Evolutionary conservation across 2,329 filamentous ascomycete species (phyloP).

Genomic region (Penicillium sp.): DNA sequence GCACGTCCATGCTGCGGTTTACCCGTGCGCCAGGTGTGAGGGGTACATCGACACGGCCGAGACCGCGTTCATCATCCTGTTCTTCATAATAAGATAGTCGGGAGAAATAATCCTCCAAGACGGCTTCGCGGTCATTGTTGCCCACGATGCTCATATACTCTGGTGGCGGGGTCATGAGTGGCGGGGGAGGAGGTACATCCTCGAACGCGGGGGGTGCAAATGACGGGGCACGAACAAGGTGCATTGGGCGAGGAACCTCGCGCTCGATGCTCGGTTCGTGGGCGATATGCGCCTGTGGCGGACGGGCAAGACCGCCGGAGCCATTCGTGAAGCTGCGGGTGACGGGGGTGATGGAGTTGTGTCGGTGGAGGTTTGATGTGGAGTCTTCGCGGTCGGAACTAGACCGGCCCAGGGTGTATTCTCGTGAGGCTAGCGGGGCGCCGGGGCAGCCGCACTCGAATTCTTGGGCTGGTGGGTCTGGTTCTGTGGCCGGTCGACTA

Average conservation of each 20-base stretch:
- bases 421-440: slow-evolving; percentile 54
- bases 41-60: slow-evolving; percentile 58
- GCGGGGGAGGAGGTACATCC: slow-evolving; percentile 75
- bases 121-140: slow-evolving; percentile 65
- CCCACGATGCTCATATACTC: slow-evolving; percentile 80
- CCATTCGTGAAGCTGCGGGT: slow-evolving; percentile 46
- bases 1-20: slow-evolving; percentile 67
- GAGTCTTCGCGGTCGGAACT: slow-evolving; percentile 37
- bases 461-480: slow-evolving; percentile 57
- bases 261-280: slow-evolving; percentile 50
- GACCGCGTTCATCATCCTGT: slow-evolving; percentile 55
- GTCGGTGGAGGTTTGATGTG: slow-evolving; percentile 25
- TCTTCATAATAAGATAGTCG: slow-evolving; percentile 72
- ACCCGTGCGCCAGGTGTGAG: slow-evolving; percentile 66
- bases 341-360: slow-evolving; percentile 26
- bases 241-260: slow-evolving; percentile 69
- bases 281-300: slow-evolving; percentile 54
- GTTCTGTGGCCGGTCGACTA: slow-evolving; percentile 58
- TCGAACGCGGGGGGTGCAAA: slow-evolving; percentile 89
- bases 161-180: slow-evolving; percentile 78
- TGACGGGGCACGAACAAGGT: slow-evolving; percentile 79
- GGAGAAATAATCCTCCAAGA: slow-evolving; percentile 83
- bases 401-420: slow-evolving; percentile 24
- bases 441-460: slow-evolving; percentile 70
- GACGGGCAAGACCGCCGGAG: slow-evolving; percentile 49